Evolutionary conservation across 257 asterid genomes (phyloP).

Genomic region (Mentha longifolia): DNA sequence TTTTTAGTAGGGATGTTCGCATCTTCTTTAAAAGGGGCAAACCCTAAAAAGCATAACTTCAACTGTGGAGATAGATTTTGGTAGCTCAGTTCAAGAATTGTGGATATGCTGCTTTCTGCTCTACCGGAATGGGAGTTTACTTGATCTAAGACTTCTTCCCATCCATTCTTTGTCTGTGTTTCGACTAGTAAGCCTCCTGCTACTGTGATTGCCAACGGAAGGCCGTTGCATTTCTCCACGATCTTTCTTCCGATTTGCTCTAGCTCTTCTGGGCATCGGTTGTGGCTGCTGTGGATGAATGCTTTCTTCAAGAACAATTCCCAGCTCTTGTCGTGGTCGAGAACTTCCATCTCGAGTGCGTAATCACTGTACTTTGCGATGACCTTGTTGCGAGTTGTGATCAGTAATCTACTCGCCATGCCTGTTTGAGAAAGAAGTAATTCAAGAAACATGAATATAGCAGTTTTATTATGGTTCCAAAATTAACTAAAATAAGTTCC

Average conservation of each 20-base stretch:
- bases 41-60: constrained; percentile 31
- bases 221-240: constrained; percentile 31
- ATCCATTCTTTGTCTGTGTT: constrained; percentile 18
- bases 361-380: not conserved
- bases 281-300: not conserved
- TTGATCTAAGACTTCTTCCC: constrained; percentile 29
- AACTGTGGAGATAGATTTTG: constrained; percentile 24
- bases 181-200: constrained; percentile 34
- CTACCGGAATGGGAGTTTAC: not conserved
- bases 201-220: constrained; percentile 38
- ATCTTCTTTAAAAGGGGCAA: constrained; percentile 25
- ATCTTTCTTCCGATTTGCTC: constrained; percentile 29
- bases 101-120: not conserved
- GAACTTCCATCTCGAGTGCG: not conserved
- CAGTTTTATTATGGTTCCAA: too few relatives aligned
- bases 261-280: constrained; percentile 22
- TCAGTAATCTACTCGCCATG: not conserved
- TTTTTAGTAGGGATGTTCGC: constrained; percentile 1
- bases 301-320: constrained; percentile 33
- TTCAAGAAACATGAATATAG: not conserved
- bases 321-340: constrained; percentile 35
- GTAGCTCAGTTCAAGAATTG: constrained; percentile 37
- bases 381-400: constrained; percentile 11
- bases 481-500: too few relatives aligned
- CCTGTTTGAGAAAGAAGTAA: not conserved